A percentile compares a stretch with the other conserved stretches of the same genome.
Conservation (phyloP, 768 basidiomycete genomes). For the Boletus sp. region DNA sequence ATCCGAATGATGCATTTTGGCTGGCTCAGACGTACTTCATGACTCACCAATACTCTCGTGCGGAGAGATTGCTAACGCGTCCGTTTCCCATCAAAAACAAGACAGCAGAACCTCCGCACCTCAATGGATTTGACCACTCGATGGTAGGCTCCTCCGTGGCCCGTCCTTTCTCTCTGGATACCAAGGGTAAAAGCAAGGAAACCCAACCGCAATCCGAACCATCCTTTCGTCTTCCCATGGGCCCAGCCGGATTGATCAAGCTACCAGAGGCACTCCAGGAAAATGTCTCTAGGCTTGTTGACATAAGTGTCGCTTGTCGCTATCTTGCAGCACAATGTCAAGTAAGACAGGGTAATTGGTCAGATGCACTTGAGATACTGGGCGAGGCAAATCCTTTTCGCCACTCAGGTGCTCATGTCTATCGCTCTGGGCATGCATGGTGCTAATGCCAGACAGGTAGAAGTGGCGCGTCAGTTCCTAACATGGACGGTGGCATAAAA, state of each 20-base stretch:
- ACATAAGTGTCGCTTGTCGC: constrained; percentile 93
- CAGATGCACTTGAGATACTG: constrained; percentile 87
- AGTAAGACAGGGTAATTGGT: constrained; percentile 88
- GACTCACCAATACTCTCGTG: constrained; percentile 91
- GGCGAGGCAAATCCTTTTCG: constrained; percentile 91
- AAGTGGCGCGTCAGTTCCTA: constrained; percentile 71
- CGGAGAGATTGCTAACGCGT: constrained; percentile 86
- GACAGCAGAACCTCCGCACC: constrained; percentile 32
- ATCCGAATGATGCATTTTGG: constrained; percentile 99
- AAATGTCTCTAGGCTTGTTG: constrained; percentile 73
- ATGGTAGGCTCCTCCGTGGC: constrained; percentile 32
- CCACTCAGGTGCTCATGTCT: constrained; percentile 49
- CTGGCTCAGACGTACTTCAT: constrained; percentile 97
- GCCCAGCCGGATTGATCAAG: constrained; percentile 67
- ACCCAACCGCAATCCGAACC: constrained; percentile 35
- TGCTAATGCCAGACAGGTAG: constrained; percentile 37
- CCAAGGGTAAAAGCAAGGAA: constrained; percentile 67
- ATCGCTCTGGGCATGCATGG: neutral
- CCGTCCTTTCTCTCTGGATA: constrained; percentile 37
- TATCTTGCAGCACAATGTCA: constrained; percentile 97
- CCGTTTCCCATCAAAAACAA: constrained; percentile 64
- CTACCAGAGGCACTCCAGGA: constrained; percentile 62
- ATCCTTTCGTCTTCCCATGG: constrained; percentile 63
- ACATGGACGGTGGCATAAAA: constrained; percentile 92
- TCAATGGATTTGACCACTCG: constrained; percentile 21